phyloP scores from a whole-genome alignment of 176 grass and related monocot genomes.

The Carex kokanica region DNA sequence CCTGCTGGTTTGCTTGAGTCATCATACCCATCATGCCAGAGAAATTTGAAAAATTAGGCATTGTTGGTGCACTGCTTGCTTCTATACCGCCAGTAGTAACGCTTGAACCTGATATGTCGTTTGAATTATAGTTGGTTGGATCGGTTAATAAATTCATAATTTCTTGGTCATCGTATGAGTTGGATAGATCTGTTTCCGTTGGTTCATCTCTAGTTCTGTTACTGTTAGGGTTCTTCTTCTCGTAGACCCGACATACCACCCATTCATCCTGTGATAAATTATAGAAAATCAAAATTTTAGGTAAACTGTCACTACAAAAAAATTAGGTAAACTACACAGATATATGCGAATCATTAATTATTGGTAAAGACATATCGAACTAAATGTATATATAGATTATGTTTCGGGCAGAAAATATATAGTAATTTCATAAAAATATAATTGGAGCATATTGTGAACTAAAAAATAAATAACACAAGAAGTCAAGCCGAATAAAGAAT shows the following conservation, averaged over 20 bases:
- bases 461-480: background rate
- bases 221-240: constrained; percentile 35
- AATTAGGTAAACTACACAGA: background rate
- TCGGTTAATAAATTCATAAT: constrained; percentile 34
- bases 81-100: background rate
- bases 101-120: constrained; percentile 4
- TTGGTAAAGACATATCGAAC: background rate
- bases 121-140: constrained; percentile 19
- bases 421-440: background rate
- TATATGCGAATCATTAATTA: background rate
- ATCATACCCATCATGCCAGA: background rate
- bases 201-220: constrained; percentile 7
- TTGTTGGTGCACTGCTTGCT: constrained; percentile 11
- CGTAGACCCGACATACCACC: constrained; percentile 56
- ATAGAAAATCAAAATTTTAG: background rate
- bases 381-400: background rate
- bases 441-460: background rate
- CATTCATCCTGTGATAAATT: constrained; percentile 41
- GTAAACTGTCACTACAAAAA: background rate
- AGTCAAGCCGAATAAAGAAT: background rate
- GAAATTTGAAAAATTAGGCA: background rate
- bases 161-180: constrained; percentile 33
- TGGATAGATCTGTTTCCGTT: constrained; percentile 28
- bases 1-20: background rate
- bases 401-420: background rate